Evolutionary conservation across 768 basidiomycete species (phyloP).

Genomic region (Coprinopsis sp.): DNA sequence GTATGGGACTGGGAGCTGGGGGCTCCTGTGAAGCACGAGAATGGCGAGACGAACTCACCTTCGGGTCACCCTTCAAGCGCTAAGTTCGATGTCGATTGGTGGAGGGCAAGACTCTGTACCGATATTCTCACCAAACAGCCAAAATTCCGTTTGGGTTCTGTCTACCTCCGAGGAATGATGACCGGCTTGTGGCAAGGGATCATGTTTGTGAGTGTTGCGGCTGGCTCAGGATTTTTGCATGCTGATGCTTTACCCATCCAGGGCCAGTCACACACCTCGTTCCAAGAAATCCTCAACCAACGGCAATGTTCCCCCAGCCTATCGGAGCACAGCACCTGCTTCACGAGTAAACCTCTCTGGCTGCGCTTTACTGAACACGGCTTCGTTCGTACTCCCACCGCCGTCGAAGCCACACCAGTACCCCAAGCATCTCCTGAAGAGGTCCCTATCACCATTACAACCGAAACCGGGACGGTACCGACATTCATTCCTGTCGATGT

Average conservation of each 20-base stretch:
- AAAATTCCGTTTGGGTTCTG: slow-evolving; percentile 23
- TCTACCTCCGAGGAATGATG: slow-evolving; percentile 50
- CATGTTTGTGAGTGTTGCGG: slow-evolving; percentile 44
- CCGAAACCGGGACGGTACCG: background rate
- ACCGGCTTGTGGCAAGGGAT: slow-evolving; percentile 60
- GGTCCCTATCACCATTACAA: no score
- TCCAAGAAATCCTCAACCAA: slow-evolving; percentile 13
- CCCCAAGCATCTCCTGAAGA: no score
- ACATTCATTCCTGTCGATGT: slow-evolving; percentile 19
- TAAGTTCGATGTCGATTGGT: slow-evolving; percentile 64
- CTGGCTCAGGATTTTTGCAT: slow-evolving; percentile 3
- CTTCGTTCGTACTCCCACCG: slow-evolving; percentile 7
- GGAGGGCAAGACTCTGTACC: slow-evolving; percentile 44
- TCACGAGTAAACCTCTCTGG: slow-evolving; percentile 17
- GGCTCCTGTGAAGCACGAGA: slow-evolving; percentile 14
- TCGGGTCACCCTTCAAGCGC: slow-evolving; percentile 15
- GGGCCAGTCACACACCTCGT: background rate
- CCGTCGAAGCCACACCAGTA: background rate
- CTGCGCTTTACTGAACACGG: slow-evolving; percentile 12
- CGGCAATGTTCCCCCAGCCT: slow-evolving; percentile 5
- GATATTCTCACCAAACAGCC: slow-evolving; percentile 24
- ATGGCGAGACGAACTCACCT: background rate
- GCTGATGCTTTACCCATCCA: background rate
- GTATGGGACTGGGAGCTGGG: slow-evolving; percentile 17
- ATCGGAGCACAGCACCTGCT: slow-evolving; percentile 1